Evolutionary conservation across 371 early-diverging fungal species (phyloP).

Genomic region (Sporodiniella umbellata): DNA sequence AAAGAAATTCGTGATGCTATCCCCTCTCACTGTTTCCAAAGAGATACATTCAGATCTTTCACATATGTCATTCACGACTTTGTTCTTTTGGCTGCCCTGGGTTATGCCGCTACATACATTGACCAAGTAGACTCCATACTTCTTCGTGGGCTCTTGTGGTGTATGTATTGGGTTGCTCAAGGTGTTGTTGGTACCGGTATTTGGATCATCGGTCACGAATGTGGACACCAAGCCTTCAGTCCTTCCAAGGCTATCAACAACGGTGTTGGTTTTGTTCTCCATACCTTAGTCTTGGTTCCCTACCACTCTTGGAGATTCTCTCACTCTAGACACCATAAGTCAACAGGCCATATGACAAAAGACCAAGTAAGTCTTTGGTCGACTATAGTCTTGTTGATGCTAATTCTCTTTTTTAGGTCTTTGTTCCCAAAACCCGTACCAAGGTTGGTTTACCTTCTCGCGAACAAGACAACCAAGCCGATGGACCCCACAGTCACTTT

Average conservation of each 20-base stretch:
- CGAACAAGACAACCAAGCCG: constrained; percentile 31
- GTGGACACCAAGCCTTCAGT: constrained; percentile 85
- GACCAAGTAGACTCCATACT: constrained; percentile 45
- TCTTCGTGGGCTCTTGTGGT: constrained; percentile 64
- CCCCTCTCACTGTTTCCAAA: constrained; percentile 85
- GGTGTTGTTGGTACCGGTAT: constrained; percentile 82
- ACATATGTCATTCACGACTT: constrained; percentile 71
- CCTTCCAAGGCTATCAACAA: constrained; percentile 74
- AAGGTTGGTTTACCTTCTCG: constrained; percentile 44
- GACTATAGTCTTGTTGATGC: no score
- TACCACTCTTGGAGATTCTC: constrained; percentile 76
- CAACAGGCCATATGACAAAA: constrained; percentile 74
- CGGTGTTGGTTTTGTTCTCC: constrained; percentile 78
- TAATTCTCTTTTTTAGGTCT: constrained; percentile 47
- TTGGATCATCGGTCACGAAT: constrained; percentile 90
- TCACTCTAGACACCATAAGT: constrained; percentile 84
- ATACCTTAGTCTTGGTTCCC: constrained; percentile 82
- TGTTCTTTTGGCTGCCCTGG: constrained; percentile 55
- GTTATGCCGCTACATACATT: constrained; percentile 66
- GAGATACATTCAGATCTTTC: constrained; percentile 69
- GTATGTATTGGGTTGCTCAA: constrained; percentile 74
- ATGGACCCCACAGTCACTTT: constrained; percentile 41
- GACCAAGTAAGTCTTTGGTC: constrained; percentile 69
- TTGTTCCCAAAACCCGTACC: constrained; percentile 72
- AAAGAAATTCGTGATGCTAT: constrained; percentile 85